Evolutionary conservation across 768 basidiomycete species (phyloP).

Genomic region (Pleurotus pulmonarius): DNA sequence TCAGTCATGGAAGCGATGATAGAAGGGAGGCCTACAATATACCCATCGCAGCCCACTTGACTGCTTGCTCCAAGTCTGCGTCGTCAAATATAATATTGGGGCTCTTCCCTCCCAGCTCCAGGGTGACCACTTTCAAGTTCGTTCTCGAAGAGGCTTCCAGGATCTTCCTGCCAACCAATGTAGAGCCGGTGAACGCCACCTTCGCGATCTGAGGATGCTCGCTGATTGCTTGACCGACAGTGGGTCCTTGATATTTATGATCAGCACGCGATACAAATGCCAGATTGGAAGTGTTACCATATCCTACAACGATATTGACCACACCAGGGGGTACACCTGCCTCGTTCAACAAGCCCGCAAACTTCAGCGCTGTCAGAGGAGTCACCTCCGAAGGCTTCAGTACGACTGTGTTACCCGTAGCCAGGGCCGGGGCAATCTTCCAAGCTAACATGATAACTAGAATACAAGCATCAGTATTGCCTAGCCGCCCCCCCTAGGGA

Average conservation of each 20-base stretch:
- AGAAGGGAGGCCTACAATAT: slow-evolving; percentile 47
- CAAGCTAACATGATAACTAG: slow-evolving; percentile 56
- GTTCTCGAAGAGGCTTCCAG: slow-evolving; percentile 67
- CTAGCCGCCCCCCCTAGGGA: not conserved
- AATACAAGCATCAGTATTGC: not conserved
- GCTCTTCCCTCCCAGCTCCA: slow-evolving; percentile 71
- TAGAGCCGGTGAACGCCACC: slow-evolving; percentile 78
- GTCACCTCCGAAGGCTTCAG: slow-evolving; percentile 80
- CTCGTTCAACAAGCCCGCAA: slow-evolving; percentile 51
- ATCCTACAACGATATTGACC: slow-evolving; percentile 68
- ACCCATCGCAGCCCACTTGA: slow-evolving; percentile 62
- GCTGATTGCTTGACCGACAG: slow-evolving; percentile 64
- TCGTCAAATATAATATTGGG: slow-evolving; percentile 64
- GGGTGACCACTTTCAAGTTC: slow-evolving; percentile 73
- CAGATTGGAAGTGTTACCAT: slow-evolving; percentile 31
- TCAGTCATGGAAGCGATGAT: too few species aligned
- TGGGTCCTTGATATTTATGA: slow-evolving; percentile 24
- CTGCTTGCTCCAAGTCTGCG: slow-evolving; percentile 59
- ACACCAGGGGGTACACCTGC: slow-evolving; percentile 78
- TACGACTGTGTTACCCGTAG: slow-evolving; percentile 69
- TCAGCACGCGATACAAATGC: not conserved
- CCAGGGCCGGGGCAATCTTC: slow-evolving; percentile 76
- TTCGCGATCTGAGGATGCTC: slow-evolving; percentile 65
- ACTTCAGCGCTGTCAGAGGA: slow-evolving; percentile 57
- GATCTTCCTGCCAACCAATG: slow-evolving; percentile 65